Base-by-base conservation (phyloP, 176 grass and related monocot species). In the Oryza glaberrima region DNA sequence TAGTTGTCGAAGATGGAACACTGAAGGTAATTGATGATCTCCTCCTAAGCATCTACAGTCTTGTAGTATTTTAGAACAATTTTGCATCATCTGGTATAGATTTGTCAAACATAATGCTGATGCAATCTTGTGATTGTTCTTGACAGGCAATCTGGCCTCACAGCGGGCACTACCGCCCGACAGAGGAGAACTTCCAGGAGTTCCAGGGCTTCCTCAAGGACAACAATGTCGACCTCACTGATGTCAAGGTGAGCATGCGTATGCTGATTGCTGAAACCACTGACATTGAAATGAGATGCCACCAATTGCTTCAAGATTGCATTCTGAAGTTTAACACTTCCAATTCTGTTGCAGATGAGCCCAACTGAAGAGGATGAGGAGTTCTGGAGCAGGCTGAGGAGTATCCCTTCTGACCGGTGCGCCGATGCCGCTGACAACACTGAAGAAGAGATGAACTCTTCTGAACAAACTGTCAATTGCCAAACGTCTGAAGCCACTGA, bases 141-240 rank as follows among this genome's bases (percentile, higher is more conserved):
- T 74, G 76, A 15, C 88, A 96, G 94, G 94, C 94, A 80, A 86
- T 98, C 70, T 98, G 95, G 95, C 94, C 88, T 69, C 94, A 97
- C 84, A 97, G 94, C 8, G 94, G 94, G 7, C 94, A 97, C 76
- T 97, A 97, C 76, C 90, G 88, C 48, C 95, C 95, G 10, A 97
- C 95, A 0, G 88, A 94, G 81, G 95, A 94, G 70, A 97, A 97
- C 84, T 97, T 94, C 67, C 88, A 93, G 68, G 95, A 97, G n/a
- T 94, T 97, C 71, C 91, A 94, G 86, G 84, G 54, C 72, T 97
- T 89, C 90, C 95, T 97, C 49, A 92, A 70, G 16, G 90, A 97
- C 65, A 90, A 97, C 73, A 73, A 70, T 81, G 90, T 97, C 10
- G 92, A 97, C 91, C 92, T 97, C 67, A 93, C 84, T 56, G 82